phyloP scores from a whole-genome alignment of 768 basidiomycete species.

The Kwoniella botswanensis region DNA sequence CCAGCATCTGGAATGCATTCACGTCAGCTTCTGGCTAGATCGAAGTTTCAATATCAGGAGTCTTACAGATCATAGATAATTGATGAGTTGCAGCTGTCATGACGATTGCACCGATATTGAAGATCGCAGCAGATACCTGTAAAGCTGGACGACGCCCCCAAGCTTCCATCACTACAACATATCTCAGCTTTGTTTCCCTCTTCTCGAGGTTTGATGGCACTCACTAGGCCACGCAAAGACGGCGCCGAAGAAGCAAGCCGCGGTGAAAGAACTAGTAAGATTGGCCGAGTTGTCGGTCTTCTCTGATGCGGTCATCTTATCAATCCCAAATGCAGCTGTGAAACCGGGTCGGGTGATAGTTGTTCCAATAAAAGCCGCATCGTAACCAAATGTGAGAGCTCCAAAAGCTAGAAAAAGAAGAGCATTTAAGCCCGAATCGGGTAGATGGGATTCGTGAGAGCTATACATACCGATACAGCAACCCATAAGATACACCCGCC shows the following conservation, averaged over 20 bases:
- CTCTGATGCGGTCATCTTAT: conserved; percentile 52
- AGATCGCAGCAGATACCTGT: conserved; percentile 57
- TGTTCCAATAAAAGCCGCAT: conserved; percentile 63
- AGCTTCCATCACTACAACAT: conserved; percentile 57
- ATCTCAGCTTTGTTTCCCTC: not conserved
- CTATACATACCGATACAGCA: conserved; percentile 14
- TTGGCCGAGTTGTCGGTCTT: conserved; percentile 60
- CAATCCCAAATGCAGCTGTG: conserved; percentile 60
- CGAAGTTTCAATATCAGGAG: not conserved
- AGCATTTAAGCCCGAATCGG: conserved; percentile 34
- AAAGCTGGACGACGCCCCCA: conserved; percentile 60
- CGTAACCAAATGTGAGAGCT: conserved; percentile 59
- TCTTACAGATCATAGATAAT: conserved; percentile 59
- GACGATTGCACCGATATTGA: conserved; percentile 60
- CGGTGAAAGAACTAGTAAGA: conserved; percentile 63
- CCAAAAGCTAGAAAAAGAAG: conserved; percentile 58
- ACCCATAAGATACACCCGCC: conserved; percentile 57
- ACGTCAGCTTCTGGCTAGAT: not conserved
- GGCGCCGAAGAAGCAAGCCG: conserved; percentile 59
- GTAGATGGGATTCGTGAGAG: not conserved
- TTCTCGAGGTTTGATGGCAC: not conserved
- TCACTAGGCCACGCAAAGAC: conserved; percentile 34
- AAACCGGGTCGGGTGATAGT: conserved; percentile 57
- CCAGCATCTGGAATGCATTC: conserved; percentile 23
- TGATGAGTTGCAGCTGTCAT: conserved; percentile 47